Base-by-base conservation (phyloP, 2,329 filamentous ascomycete genomes). In the Alternaria conjuncta region DNA sequence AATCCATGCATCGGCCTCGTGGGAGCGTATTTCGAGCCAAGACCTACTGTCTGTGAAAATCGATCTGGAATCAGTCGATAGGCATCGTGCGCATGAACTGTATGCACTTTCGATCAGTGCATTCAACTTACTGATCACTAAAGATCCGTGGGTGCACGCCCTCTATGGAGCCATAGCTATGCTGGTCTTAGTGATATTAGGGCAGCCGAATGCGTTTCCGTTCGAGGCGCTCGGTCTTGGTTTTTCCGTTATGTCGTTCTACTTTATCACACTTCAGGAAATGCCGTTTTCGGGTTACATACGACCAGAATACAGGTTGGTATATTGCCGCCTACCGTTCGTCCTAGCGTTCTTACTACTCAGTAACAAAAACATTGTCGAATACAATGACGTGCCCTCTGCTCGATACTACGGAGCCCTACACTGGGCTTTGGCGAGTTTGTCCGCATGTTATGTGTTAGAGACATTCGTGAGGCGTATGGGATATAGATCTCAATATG, bases 171-270 rank as follows among this genome's bases (percentile, higher is more conserved):
- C 3, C 4, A 51, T 23, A 32, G 6, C n/a, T 1, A 15, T 13
- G 9, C 1, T 5, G 9, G 5, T 3, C 5, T 20, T 43, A 0
- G 0, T 18, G 20, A 10, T 2, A 5, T 6, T 18, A 2, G 3
- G 41, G 0, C n/a, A 4, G n/a, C 2, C 8, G 0, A 0, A 5
- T 11, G 2, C 2, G 15, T 3, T 7, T 1, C 6, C 30, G 0
- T 15, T 6, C 30, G 13, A 6, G 1, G 1, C 9, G 8, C 4
- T 43, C n/a, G 4, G 4, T 9, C 0, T 2, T 3, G 7, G 4
- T 10, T 2, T n/a, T 4, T 1, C 15, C 15, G 4, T 20, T 4
- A 1, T 3, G 18, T 11, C 2, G 8, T 2, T 43, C 3, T 43
- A 43, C n/a, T 18, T 11, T 12, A 28, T 26, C 25, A 3, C 9